Conservation (phyloP, 192 early-diverging fungal genomes). For the Backusella circina region DNA sequence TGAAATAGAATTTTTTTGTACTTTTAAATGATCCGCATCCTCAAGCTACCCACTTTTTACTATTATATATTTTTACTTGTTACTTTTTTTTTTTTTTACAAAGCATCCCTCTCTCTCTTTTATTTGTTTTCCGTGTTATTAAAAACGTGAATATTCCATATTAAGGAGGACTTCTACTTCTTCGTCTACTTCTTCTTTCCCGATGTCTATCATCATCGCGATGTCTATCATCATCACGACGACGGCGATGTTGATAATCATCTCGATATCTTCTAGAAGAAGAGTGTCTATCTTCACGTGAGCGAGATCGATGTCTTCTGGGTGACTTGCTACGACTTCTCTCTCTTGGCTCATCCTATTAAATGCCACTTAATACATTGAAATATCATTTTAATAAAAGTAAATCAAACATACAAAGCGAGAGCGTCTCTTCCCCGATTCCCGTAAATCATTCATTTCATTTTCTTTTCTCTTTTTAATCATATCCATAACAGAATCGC, state of each 20-base stretch:
- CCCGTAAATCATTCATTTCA: neutral
- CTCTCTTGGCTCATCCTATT: slow-evolving; percentile 6
- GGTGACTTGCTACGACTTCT: slow-evolving; percentile 14
- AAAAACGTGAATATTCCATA: neutral
- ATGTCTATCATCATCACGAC: slow-evolving; percentile 11
- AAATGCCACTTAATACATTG: neutral
- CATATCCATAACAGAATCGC: slow-evolving; percentile 16
- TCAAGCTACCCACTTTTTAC: neutral
- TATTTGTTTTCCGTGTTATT: neutral
- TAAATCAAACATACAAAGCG: slow-evolving; percentile 14
- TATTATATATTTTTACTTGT: neutral
- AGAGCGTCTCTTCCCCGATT: neutral
- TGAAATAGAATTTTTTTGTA: neutral
- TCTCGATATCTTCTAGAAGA: slow-evolving; percentile 25
- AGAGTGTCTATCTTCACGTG: slow-evolving; percentile 15
- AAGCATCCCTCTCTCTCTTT: neutral
- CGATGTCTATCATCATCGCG: slow-evolving; percentile 24
- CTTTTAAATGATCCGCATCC: neutral
- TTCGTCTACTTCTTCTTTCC: slow-evolving; percentile 21
- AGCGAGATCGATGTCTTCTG: slow-evolving; percentile 12
- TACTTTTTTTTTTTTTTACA: neutral
- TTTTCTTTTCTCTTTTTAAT: neutral
- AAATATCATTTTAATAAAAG: slow-evolving; percentile 1
- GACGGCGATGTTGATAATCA: slow-evolving; percentile 31
- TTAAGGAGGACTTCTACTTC: slow-evolving; percentile 21